phyloP scores from a whole-genome alignment of 805 yeast species.

The Schwanniomyces pseudopolymorphus region DNA sequence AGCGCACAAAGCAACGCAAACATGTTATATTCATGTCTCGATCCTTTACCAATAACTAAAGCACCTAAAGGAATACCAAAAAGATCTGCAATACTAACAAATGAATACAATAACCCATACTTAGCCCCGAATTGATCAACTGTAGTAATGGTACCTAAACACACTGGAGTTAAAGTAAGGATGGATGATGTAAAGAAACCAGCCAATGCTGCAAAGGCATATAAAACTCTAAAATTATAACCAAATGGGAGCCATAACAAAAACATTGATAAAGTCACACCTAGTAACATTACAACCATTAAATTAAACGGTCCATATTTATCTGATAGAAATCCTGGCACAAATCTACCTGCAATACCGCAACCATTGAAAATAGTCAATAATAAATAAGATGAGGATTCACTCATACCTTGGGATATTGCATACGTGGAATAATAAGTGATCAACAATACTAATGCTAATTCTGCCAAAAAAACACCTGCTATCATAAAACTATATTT shows the following conservation, averaged over 20 bases:
- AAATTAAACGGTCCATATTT: constrained; percentile 56
- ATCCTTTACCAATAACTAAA: constrained; percentile 34
- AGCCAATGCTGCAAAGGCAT: constrained; percentile 51
- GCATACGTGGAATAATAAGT: constrained; percentile 63
- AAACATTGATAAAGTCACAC: constrained; percentile 49
- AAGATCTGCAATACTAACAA: constrained; percentile 46
- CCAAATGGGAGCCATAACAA: constrained; percentile 73
- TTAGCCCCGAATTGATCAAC: constrained; percentile 66
- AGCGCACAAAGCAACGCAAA: constrained; percentile 34
- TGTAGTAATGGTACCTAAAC: constrained; percentile 62
- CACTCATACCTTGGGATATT: constrained; percentile 45
- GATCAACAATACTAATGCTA: constrained; percentile 49
- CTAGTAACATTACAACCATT: constrained; percentile 46
- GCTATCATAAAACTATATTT: constrained; percentile 32
- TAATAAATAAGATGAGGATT: constrained; percentile 42
- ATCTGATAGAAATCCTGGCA: constrained; percentile 59
- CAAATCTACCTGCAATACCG: constrained; percentile 52
- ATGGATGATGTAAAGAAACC: constrained; percentile 66
- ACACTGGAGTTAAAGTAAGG: constrained; percentile 64
- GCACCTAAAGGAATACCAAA: constrained; percentile 38
- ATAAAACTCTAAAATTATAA: constrained; percentile 35
- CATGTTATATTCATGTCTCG: constrained; percentile 24
- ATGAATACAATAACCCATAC: constrained; percentile 64
- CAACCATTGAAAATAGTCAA: constrained; percentile 47
- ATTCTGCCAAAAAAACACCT: constrained; percentile 49